A percentile compares a stretch with the other conserved stretches of the same genome.
Conservation (phyloP, 1,284 basidiomycete genomes). For the Cystobasidium slooffiae region DNA sequence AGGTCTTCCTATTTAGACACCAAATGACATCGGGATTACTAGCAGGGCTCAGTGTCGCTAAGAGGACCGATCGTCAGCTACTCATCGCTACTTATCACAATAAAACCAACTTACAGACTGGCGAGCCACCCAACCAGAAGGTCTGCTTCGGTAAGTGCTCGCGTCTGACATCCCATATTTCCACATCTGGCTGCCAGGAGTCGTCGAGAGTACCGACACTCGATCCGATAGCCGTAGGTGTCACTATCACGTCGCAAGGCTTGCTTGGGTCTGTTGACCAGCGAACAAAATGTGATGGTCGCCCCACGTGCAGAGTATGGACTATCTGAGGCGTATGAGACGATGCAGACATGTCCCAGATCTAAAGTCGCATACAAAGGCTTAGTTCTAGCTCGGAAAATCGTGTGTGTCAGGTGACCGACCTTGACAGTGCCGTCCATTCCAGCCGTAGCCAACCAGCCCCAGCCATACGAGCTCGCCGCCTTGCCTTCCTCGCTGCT, state of each 20-base stretch:
- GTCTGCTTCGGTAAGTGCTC: slow-evolving; percentile 36
- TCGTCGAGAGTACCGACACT: slow-evolving; percentile 10
- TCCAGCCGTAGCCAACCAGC: slow-evolving; percentile 41
- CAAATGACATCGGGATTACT: slow-evolving; percentile 29
- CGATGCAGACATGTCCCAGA: slow-evolving; percentile 42
- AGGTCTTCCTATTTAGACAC: slow-evolving; percentile 27
- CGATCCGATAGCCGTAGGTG: slow-evolving; percentile 5
- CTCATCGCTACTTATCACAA: neutral
- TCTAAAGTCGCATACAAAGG: neutral
- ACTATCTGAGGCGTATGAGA: slow-evolving; percentile 19
- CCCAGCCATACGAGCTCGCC: slow-evolving; percentile 22
- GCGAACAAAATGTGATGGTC: slow-evolving; percentile 34
- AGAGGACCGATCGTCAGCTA: neutral
- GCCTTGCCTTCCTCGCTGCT: slow-evolving; percentile 10
- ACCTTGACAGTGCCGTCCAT: slow-evolving; percentile 42
- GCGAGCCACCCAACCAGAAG: slow-evolving; percentile 34
- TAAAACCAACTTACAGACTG: slow-evolving; percentile 9
- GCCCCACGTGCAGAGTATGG: slow-evolving; percentile 25
- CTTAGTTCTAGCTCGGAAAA: neutral
- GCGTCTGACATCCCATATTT: slow-evolving; percentile 42
- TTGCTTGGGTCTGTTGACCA: slow-evolving; percentile 27
- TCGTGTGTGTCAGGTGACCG: neutral
- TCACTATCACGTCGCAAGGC: slow-evolving; percentile 34
- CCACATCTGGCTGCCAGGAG: slow-evolving; percentile 43
- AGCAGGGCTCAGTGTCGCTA: slow-evolving; percentile 22